Conservation (phyloP, 2,329 filamentous ascomycete species). For the Scedosporium minutisporum region DNA sequence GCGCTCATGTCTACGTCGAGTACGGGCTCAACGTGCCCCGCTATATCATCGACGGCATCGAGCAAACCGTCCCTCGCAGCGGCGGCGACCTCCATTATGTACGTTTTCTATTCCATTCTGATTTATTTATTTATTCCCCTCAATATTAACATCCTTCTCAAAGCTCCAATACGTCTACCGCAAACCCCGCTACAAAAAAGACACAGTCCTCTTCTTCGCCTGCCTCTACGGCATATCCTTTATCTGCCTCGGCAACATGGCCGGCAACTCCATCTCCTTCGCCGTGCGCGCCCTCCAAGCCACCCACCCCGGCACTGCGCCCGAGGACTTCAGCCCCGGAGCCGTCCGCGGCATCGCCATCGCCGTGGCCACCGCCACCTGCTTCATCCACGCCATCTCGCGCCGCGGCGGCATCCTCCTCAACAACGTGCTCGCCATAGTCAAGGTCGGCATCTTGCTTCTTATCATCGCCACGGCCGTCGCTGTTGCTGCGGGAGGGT, state of each 20-base stretch:
- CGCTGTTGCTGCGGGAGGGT: slow-evolving; percentile 19
- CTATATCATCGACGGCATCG: slow-evolving; percentile 25
- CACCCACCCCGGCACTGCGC: slow-evolving; percentile 16
- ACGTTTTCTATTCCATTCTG: neutral
- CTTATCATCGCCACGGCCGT: slow-evolving; percentile 28
- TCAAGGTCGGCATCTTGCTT: slow-evolving; percentile 39
- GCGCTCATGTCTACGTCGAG: slow-evolving; percentile 31
- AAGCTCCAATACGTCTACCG: slow-evolving; percentile 34
- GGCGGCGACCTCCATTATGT: slow-evolving; percentile 38
- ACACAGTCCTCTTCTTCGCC: slow-evolving; percentile 27
- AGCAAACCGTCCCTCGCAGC: slow-evolving; percentile 31
- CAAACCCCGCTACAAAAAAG: slow-evolving; percentile 22
- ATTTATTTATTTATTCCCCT: neutral
- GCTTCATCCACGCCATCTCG: slow-evolving; percentile 37
- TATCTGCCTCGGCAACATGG: slow-evolving; percentile 36
- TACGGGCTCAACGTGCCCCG: slow-evolving; percentile 37
- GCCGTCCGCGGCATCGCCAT: slow-evolving; percentile 37
- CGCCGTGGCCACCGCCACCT: slow-evolving; percentile 29
- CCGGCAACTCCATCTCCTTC: slow-evolving; percentile 38
- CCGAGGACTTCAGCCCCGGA: slow-evolving; percentile 14
- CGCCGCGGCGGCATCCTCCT: slow-evolving; percentile 39
- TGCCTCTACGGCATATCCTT: slow-evolving; percentile 36
- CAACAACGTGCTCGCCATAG: slow-evolving; percentile 39
- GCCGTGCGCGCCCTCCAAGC: slow-evolving; percentile 29
- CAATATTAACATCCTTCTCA: slow-evolving; percentile 7